Evolutionary conservation across 345 rosid species (phyloP), one percentile per base, ranked within the genome.

Genomic region (Raphanus sativus): DNA sequence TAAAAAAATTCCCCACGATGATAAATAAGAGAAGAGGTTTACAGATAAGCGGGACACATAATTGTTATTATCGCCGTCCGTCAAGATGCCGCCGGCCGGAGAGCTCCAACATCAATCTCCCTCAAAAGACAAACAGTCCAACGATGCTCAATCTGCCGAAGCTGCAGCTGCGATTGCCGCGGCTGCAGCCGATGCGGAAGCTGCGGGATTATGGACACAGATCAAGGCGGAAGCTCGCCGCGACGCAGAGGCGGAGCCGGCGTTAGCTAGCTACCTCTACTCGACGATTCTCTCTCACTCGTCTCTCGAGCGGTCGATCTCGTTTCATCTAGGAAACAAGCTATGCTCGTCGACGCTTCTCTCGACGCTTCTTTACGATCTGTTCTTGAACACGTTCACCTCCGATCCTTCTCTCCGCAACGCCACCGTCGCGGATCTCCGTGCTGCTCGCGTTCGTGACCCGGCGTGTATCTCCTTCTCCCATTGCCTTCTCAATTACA

Each of bases 391-490:
- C 81, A 88, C 92, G 61, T 87, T 92, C 90, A 69, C 97, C 67
- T 84, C 91, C 12, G 98, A 92, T 67, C 89, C 88, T 4, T 70
- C 86, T 29, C 91, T 94, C 4, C 80, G 88, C 21, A 84, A 97
- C 70, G 98, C 98, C 68, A 83, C 97, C 77, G 95, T 94, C 64
- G 93, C 98, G 45, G 98, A 94, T 75, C 95, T 94, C 1, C 93
- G 89, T 62, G 98, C 98, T 40, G 90, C 88, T 71, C 90, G 89
- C 34, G 85, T 81, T 25, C 90, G 98, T 25, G 98, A 94, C 76
- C 98, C 98, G 0, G 98, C 98, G 52, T 94, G 98, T 59, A 90
- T 92, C 36, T 94, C 99, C 9, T 94, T 90, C 88, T 88, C 99
- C 13, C 99, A 95, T 69, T 95, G 99, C 81, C 89, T 95, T 21